Base-by-base conservation (phyloP, 2,329 filamentous ascomycete species). In the Fusarium sp. region DNA sequence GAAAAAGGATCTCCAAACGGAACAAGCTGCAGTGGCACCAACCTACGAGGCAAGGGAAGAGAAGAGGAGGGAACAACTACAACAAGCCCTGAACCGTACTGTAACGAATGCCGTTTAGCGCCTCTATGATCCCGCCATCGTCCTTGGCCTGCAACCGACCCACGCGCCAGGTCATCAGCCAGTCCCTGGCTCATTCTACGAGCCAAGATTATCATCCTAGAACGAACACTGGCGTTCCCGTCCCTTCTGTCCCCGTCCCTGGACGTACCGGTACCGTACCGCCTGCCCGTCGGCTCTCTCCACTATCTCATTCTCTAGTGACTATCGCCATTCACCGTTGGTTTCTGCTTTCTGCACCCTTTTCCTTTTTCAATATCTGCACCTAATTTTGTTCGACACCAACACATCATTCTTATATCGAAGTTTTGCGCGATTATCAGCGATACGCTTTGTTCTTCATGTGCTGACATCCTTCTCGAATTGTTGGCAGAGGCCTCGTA, bases 41-140 rank as follows among this genome's bases (percentile, higher is more conserved):
- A 14, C 27, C 42, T 41, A n/a, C 32, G 33, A 32, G 45, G 23
- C 30, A 54, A 54, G 18, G 41, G 45, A 58, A 38, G 33, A 26
- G 33, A 41, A 62, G 20, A 26, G 33, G 30, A 62, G 64, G 58
- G 52, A 68, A 50, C 41, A 26, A 54, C 60, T 70, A 70, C 53
- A 45, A 54, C 41, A 57, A 54, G 60, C 55, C 65, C 65, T 70
- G 65, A 67, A 63, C 63, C 56, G 60, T 72, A 74, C 63, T 66
- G 69, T 66, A 76, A 76, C 73, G 64, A 70, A 76, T 76, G 64
- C 64, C 70, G 75, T 70, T 76, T 75, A 76, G 75, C 75, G 75
- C 75, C 70, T 52, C 73, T 69, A 73, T 66, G 54, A 73, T 76
- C 71, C 73, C 75, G 67, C 75, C 70, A 75, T 76, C 70, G 73